Conservation (phyloP, 2,329 filamentous ascomycete genomes). For the Claviceps sp. region DNA sequence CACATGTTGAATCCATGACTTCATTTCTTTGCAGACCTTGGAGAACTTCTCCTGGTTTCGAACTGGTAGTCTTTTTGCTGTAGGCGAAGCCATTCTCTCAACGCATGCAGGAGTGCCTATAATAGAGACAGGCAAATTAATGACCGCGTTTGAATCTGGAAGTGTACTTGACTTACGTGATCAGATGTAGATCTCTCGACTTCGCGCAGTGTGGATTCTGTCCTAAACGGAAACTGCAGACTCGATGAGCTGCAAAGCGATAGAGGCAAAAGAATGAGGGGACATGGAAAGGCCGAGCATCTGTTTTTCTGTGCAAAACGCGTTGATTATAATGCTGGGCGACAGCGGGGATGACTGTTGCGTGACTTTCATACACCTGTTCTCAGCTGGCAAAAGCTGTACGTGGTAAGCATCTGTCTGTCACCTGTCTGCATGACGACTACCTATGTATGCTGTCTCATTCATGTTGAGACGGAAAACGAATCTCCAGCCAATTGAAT, state of each 20-base stretch:
- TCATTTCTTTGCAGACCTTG: conserved; percentile 4
- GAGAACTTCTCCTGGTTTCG: not conserved
- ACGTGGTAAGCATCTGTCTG: not conserved
- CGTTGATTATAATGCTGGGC: not conserved
- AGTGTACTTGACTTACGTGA: not conserved
- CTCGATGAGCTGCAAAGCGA: not conserved
- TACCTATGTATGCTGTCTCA: too few species aligned
- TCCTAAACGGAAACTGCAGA: not conserved
- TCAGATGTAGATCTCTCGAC: not conserved
- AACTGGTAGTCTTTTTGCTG: not conserved
- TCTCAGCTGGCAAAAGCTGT: not conserved
- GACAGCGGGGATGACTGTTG: too few species aligned
- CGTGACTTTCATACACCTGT: not conserved
- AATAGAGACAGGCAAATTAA: too few species aligned
- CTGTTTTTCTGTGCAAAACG: not conserved
- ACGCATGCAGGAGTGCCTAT: not conserved
- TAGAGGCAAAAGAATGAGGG: not conserved
- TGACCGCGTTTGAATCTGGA: not conserved
- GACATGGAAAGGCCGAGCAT: not conserved
- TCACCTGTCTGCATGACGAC: too few species aligned
- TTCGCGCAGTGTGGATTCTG: not conserved
- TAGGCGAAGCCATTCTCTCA: not conserved
- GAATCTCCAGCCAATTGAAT: too few species aligned
- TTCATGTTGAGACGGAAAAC: too few species aligned
- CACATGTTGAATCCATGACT: not conserved